Percentiles rank a stretch among this genome's conserved stretches.
phyloP scores from a whole-genome alignment of 1,139 yeast species.

The Hemisphaericaspora subhashii region DNA sequence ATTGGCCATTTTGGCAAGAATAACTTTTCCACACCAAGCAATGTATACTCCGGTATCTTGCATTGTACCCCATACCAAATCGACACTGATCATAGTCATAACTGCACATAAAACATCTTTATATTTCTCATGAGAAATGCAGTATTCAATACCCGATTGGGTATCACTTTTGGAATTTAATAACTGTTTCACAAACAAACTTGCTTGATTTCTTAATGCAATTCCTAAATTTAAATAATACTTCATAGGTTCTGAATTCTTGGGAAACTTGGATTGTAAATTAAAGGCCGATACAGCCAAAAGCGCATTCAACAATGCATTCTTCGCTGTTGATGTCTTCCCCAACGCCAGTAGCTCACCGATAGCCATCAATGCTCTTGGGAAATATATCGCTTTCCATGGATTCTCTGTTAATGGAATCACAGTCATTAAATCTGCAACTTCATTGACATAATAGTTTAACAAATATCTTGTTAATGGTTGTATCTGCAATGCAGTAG shows the following conservation, averaged over 20 bases:
- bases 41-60: conserved; percentile 78
- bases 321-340: conserved; percentile 70
- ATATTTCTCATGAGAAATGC: conserved; percentile 68
- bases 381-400: conserved; percentile 83
- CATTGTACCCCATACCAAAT: conserved; percentile 91
- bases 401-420: conserved; percentile 81
- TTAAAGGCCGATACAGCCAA: conserved; percentile 83
- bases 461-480: conserved; percentile 70
- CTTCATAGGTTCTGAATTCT: conserved; percentile 62
- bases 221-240: conserved; percentile 73
- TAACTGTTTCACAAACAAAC: conserved; percentile 57
- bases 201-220: conserved; percentile 72
- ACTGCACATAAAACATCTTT: conserved; percentile 84
- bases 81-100: conserved; percentile 84
- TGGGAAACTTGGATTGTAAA: conserved; percentile 67
- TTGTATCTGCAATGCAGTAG: conserved; percentile 61
- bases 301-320: conserved; percentile 75
- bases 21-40: conserved; percentile 74
- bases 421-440: conserved; percentile 87
- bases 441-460: conserved; percentile 73
- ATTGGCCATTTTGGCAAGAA: conserved; percentile 63
- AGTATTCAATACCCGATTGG: conserved; percentile 43
- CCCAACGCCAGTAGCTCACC: conserved; percentile 82
- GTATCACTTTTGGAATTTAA: conserved; percentile 36
- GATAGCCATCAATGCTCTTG: conserved; percentile 75